These are phyloP conservation scores for Phytophthora chlamydospora DNA, from an alignment of 352 stramenopile genomes.

Conservation along the genomic window DNA sequence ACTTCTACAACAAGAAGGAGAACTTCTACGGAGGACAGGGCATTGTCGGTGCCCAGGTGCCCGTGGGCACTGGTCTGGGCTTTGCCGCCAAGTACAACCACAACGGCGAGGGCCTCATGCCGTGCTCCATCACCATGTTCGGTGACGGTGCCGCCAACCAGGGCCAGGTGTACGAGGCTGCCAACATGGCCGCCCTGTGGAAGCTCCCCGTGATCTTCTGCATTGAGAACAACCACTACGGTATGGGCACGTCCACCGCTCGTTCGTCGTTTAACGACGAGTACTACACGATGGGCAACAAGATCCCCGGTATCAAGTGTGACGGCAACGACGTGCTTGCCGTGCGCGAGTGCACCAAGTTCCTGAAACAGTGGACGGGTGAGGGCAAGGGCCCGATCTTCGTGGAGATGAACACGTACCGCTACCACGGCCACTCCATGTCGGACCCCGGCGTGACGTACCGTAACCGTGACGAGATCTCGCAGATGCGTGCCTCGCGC, in stretches of 20 bases:
- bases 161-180: slow-evolving; percentile 97
- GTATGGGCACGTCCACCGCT: slow-evolving; percentile 99
- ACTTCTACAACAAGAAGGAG: slow-evolving; percentile 99
- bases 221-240: slow-evolving; percentile 99
- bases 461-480: slow-evolving; percentile 99
- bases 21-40: slow-evolving; percentile 99
- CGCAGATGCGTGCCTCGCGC: slow-evolving; percentile 96
- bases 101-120: slow-evolving; percentile 90
- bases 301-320: slow-evolving; percentile 99
- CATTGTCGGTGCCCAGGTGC: slow-evolving; percentile 99
- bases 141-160: slow-evolving; percentile 99
- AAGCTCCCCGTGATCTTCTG: slow-evolving; percentile 99
- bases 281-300: slow-evolving; percentile 99
- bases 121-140: slow-evolving; percentile 97
- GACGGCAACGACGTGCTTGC: slow-evolving; percentile 99
- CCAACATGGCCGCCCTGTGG: slow-evolving; percentile 99
- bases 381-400: slow-evolving; percentile 99
- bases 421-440: slow-evolving; percentile 99
- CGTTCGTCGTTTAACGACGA: slow-evolving; percentile 97
- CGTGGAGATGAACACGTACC: slow-evolving; percentile 99
- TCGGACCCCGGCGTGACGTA: slow-evolving; percentile 99
- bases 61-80: slow-evolving; percentile 96
- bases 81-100: slow-evolving; percentile 99
- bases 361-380: slow-evolving; percentile 96
- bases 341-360: slow-evolving; percentile 96